These are phyloP conservation scores for Cutaneotrichosporon cavernicola DNA, from an alignment of 1,284 basidiomycete genomes.

Conservation along the genomic window DNA sequence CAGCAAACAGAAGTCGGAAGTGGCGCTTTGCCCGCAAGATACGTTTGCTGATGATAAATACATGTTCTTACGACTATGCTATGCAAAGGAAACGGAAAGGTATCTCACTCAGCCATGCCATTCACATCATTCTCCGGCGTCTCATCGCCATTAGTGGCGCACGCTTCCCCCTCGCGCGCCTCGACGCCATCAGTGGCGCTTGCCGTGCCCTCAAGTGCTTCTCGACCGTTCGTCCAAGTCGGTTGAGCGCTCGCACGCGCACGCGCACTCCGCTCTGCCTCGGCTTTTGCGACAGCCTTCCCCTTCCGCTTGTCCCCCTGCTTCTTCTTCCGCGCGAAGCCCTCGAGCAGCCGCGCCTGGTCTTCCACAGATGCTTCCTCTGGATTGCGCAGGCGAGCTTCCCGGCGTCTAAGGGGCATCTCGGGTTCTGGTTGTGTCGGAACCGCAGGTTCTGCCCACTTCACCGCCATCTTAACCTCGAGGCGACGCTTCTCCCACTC, in stretches of 20 bases:
- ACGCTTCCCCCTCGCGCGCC: neutral
- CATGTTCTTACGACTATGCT: neutral
- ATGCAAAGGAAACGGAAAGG: neutral
- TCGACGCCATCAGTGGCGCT: too few relatives aligned
- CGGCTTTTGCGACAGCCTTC: neutral
- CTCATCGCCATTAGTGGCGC: neutral
- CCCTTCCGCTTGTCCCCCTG: neutral
- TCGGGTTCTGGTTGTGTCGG: neutral
- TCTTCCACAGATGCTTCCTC: neutral
- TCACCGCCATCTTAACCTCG: neutral
- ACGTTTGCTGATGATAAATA: neutral
- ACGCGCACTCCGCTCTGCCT: neutral
- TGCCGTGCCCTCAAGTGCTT: too few relatives aligned
- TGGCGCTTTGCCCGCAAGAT: neutral
- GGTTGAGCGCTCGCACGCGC: neutral
- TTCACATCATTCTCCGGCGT: neutral
- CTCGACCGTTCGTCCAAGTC: neutral
- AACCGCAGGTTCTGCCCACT: neutral
- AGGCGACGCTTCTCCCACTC: neutral
- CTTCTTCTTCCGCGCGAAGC: neutral
- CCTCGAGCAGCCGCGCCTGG: neutral
- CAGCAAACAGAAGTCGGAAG: neutral
- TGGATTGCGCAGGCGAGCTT: neutral
- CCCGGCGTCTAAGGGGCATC: neutral
- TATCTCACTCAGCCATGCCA: neutral